Conservation (phyloP, 768 basidiomycete species). For the Heimioporus sp. region DNA sequence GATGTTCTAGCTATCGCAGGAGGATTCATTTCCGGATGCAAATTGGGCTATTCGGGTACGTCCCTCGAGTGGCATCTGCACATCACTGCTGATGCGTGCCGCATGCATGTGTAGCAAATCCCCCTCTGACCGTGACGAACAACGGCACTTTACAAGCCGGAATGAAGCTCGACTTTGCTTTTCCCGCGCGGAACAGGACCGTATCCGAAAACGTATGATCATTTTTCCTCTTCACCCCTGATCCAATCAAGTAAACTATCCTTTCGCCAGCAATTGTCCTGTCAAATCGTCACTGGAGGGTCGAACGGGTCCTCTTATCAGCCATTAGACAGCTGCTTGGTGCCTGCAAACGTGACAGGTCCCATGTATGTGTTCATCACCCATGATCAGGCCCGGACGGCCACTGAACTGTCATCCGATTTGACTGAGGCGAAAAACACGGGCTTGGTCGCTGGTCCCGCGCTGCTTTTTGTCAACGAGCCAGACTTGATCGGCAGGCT, state of each 20-base stretch:
- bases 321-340: slow-evolving; percentile 57
- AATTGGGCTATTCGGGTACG: slow-evolving; percentile 55
- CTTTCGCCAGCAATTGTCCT: slow-evolving; percentile 49
- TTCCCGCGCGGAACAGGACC: slow-evolving; percentile 51
- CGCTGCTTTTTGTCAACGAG: slow-evolving; percentile 58
- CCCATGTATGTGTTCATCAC: slow-evolving; percentile 75
- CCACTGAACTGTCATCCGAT: slow-evolving; percentile 48
- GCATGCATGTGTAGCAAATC: slow-evolving; percentile 44
- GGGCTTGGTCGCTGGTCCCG: slow-evolving; percentile 61
- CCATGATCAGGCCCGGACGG: slow-evolving; percentile 45
- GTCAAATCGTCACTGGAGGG: slow-evolving; percentile 77
- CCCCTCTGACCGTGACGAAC: slow-evolving; percentile 61
- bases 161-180: slow-evolving; percentile 60
- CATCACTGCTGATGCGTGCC: not conserved
- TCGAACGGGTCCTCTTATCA: slow-evolving; percentile 51
- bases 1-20: slow-evolving; percentile 72
- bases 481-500: slow-evolving; percentile 51
- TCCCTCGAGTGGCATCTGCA: not conserved
- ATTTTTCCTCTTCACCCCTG: not conserved
- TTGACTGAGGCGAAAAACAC: slow-evolving; percentile 42
- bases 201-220: slow-evolving; percentile 39
- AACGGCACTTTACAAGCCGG: slow-evolving; percentile 54
- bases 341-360: slow-evolving; percentile 69
- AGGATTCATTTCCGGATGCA: slow-evolving; percentile 68
- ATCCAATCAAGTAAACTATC: slow-evolving; percentile 10